A percentile compares a stretch with the other conserved stretches of the same genome.
These are phyloP conservation scores for Actinidia polygama DNA, from an alignment of 179 eudicot species.

Conservation along the genomic window DNA sequence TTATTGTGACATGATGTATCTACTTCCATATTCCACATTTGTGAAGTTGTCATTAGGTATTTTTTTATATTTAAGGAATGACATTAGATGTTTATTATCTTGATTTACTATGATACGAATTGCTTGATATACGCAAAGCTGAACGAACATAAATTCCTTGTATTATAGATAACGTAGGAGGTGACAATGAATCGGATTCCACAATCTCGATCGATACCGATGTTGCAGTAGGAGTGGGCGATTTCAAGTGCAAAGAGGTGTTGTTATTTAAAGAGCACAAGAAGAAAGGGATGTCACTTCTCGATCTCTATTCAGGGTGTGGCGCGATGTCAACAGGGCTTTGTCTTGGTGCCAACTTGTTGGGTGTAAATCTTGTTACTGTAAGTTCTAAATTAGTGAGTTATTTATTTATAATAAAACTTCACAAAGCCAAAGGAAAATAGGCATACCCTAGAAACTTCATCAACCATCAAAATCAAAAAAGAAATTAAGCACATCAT, in stretches of 20 bases:
- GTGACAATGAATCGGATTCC: slow-evolving; percentile 55
- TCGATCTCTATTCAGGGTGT: slow-evolving; percentile 80
- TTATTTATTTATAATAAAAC: no score
- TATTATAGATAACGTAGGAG: slow-evolving; percentile 35
- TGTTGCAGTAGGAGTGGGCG: slow-evolving; percentile 16
- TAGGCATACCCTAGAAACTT: no score
- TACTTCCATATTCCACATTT: slow-evolving; percentile 49
- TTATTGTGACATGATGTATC: slow-evolving; percentile 47
- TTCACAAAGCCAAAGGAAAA: no score
- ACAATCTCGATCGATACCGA: slow-evolving; percentile 59
- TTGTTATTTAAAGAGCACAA: slow-evolving; percentile 3
- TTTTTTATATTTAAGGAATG: not conserved
- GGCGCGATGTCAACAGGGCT: slow-evolving; percentile 96
- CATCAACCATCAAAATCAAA: no score
- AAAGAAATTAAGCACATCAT: no score
- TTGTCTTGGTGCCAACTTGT: slow-evolving; percentile 71
- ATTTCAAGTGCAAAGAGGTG: slow-evolving; percentile 16
- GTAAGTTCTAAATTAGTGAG: slow-evolving; percentile 36
- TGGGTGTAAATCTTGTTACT: slow-evolving; percentile 62
- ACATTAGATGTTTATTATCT: not conserved
- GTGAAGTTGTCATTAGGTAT: slow-evolving; percentile 51
- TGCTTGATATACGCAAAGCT: not conserved
- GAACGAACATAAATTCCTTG: not conserved
- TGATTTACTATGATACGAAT: not conserved
- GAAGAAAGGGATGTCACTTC: slow-evolving; percentile 36